phyloP scores from a whole-genome alignment of 768 basidiomycete genomes.

The Termitomyces sp. region DNA sequence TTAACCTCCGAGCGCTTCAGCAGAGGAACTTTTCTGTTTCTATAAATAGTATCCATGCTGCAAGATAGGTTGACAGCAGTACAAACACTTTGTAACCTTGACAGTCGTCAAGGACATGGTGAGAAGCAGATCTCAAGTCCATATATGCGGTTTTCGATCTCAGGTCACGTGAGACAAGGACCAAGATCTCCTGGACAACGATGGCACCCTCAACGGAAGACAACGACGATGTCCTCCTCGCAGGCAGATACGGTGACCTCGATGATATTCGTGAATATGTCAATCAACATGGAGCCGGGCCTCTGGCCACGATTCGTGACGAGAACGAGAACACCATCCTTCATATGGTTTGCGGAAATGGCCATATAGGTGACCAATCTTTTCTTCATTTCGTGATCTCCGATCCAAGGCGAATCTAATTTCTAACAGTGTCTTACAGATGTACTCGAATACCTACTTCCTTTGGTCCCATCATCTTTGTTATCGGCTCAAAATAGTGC shows the following conservation, averaged over 20 bases:
- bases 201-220: slow-evolving; percentile 43
- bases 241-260: slow-evolving; percentile 85
- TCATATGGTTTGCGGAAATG: slow-evolving; percentile 89
- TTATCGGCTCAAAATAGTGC: slow-evolving; percentile 61
- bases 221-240: slow-evolving; percentile 69
- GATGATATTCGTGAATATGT: slow-evolving; percentile 71
- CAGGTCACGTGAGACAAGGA: background rate
- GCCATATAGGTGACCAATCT: slow-evolving; percentile 65
- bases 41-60: too few relatives aligned
- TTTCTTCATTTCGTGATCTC: slow-evolving; percentile 5
- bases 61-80: too few relatives aligned
- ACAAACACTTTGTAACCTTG: background rate
- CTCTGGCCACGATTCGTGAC: slow-evolving; percentile 53
- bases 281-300: slow-evolving; percentile 44
- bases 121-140: background rate
- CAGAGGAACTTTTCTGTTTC: background rate
- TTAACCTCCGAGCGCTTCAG: background rate
- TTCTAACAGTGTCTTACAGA: slow-evolving; percentile 54
- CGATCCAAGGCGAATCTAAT: slow-evolving; percentile 26
- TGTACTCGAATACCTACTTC: slow-evolving; percentile 67
- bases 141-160: background rate
- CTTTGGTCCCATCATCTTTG: slow-evolving; percentile 47
- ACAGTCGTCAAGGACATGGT: background rate
- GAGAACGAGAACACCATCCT: slow-evolving; percentile 74
- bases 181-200: background rate